phyloP scores from a whole-genome alignment of 1,139 yeast genomes.

The Pichia sp. region DNA sequence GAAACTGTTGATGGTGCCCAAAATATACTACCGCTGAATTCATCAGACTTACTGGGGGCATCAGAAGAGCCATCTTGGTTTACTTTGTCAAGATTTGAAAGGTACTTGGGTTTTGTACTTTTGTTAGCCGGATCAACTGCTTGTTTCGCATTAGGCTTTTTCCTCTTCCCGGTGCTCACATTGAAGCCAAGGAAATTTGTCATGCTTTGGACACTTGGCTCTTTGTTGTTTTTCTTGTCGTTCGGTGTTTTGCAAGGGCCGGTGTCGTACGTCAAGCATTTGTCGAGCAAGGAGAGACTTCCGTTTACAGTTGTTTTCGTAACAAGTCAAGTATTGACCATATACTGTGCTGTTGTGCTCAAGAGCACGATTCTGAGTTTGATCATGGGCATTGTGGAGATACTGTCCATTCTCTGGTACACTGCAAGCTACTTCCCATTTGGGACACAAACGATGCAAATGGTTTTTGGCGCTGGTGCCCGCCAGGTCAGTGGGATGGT shows the following conservation, averaged over 20 bases:
- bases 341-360: slow-evolving; percentile 45
- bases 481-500: slow-evolving; percentile 68
- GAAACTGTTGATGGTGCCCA: slow-evolving; percentile 40
- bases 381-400: slow-evolving; percentile 68
- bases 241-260: slow-evolving; percentile 95
- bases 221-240: slow-evolving; percentile 77
- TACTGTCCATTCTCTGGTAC: slow-evolving; percentile 83
- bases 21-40: slow-evolving; percentile 49
- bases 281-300: slow-evolving; percentile 69
- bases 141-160: slow-evolving; percentile 78
- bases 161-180: slow-evolving; percentile 84
- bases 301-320: slow-evolving; percentile 80
- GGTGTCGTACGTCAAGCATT: slow-evolving; percentile 65
- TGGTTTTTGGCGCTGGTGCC: slow-evolving; percentile 73
- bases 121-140: slow-evolving; percentile 72
- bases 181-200: slow-evolving; percentile 90
- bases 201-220: slow-evolving; percentile 86
- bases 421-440: slow-evolving; percentile 91
- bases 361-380: slow-evolving; percentile 76
- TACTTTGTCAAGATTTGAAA: slow-evolving; percentile 68
- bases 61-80: slow-evolving; percentile 59
- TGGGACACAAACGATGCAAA: slow-evolving; percentile 77
- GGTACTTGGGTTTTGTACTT: slow-evolving; percentile 71
- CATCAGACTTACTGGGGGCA: slow-evolving; percentile 40
- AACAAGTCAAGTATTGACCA: slow-evolving; percentile 36